phyloP scores from a whole-genome alignment of 805 yeast species.

The Cyberlindnera japonica region DNA sequence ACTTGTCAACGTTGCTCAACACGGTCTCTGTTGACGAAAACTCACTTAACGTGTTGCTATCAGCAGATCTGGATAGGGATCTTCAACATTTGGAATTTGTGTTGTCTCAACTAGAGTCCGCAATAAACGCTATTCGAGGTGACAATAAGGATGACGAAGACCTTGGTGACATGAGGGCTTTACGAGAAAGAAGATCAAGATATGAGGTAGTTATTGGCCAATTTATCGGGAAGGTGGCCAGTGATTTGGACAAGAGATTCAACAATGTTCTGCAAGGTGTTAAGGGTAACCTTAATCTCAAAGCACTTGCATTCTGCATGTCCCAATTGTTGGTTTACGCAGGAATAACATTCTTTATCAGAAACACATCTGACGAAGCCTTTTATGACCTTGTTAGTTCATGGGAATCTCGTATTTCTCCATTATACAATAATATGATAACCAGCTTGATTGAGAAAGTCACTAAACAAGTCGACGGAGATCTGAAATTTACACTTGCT shows the following conservation, averaged over 20 bases:
- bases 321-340: constrained; percentile 41
- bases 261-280: constrained; percentile 31
- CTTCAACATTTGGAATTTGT: constrained; percentile 51
- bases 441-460: constrained; percentile 29
- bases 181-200: constrained; percentile 57
- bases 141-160: constrained; percentile 36
- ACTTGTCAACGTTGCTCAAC: constrained; percentile 61
- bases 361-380: constrained; percentile 47
- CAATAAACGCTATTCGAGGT: constrained; percentile 60
- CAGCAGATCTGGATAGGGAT: constrained; percentile 47
- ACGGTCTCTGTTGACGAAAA: constrained; percentile 64
- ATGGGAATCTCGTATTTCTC: constrained; percentile 37
- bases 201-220: constrained; percentile 53
- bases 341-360: constrained; percentile 54
- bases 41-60: constrained; percentile 45
- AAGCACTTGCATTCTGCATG: constrained; percentile 19
- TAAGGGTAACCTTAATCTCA: constrained; percentile 14
- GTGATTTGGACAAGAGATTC: constrained; percentile 42
- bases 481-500: constrained; percentile 20
- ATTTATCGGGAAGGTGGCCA: constrained; percentile 46
- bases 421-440: constrained; percentile 34
- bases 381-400: constrained; percentile 40
- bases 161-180: constrained; percentile 65
- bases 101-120: constrained; percentile 54
- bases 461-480: constrained; percentile 12